Percentiles rank a stretch among this genome's conserved stretches.
These are phyloP conservation scores for Austroboletus niveus DNA, from an alignment of 1,284 basidiomycete species.

Conservation along the genomic window DNA sequence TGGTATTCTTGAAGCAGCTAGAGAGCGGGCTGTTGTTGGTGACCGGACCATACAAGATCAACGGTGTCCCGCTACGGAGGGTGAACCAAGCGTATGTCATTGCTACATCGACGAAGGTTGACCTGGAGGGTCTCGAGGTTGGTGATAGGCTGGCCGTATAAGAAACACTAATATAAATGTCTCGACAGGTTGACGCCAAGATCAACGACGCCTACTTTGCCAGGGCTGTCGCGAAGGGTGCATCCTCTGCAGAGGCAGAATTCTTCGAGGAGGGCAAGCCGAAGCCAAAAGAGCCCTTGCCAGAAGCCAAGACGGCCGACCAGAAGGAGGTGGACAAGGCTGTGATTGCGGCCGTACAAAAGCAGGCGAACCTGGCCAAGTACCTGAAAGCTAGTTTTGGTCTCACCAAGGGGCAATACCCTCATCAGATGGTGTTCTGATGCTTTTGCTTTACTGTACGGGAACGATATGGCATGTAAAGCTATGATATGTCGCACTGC, in stretches of 20 bases:
- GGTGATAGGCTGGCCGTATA: constrained; percentile 6
- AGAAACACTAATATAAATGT: constrained; percentile 8
- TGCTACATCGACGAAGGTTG: constrained; percentile 95
- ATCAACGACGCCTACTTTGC: constrained; percentile 95
- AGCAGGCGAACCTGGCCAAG: constrained; percentile 89
- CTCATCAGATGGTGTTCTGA: constrained; percentile 85
- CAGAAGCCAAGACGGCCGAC: constrained; percentile 87
- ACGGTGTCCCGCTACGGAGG: constrained; percentile 97
- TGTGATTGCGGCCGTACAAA: constrained; percentile 86
- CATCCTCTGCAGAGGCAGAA: constrained; percentile 86
- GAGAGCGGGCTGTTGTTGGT: constrained; percentile 92
- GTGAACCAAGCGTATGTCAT: constrained; percentile 99
- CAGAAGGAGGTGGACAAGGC: constrained; percentile 92
- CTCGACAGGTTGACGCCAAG: constrained; percentile 74
- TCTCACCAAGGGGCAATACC: constrained; percentile 92
- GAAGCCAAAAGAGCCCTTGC: constrained; percentile 88
- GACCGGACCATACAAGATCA: constrained; percentile 97
- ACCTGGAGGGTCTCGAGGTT: constrained; percentile 78
- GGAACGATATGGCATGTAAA: not conserved
- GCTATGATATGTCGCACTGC: too few species aligned
- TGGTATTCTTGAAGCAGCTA: constrained; percentile 98
- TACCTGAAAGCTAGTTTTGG: constrained; percentile 95
- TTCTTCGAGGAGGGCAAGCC: constrained; percentile 95
- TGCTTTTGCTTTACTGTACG: not conserved
- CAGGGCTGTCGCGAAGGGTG: constrained; percentile 72